Conservation (phyloP, 2,329 filamentous ascomycete genomes). For the Ambrosiella xylebori region DNA sequence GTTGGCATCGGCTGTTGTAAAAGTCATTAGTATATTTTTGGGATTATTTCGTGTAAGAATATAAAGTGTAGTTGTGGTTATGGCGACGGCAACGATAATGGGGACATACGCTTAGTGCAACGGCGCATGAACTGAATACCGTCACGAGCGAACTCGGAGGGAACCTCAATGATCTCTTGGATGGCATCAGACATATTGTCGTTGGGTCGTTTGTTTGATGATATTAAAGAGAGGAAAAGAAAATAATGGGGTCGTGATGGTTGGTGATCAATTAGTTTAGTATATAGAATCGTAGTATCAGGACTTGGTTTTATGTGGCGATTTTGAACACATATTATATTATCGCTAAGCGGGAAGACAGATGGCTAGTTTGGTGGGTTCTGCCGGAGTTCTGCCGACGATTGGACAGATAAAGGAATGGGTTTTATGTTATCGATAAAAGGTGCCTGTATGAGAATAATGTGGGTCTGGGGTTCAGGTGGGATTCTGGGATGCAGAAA, state of each 20-base stretch:
- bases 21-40: slow-evolving; percentile 2
- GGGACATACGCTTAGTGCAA: slow-evolving; percentile 41
- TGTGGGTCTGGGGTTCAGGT: no score
- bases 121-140: slow-evolving; percentile 44
- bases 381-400: no score
- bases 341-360: no score
- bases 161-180: slow-evolving; percentile 53
- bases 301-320: no score
- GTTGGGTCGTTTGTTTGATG: slow-evolving; percentile 15
- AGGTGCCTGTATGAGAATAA: no score
- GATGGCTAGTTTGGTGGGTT: no score
- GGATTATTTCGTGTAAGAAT: not conserved
- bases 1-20: slow-evolving; percentile 21
- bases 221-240: not conserved
- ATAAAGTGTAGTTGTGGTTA: not conserved
- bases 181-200: slow-evolving; percentile 44
- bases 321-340: no score
- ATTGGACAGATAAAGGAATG: no score
- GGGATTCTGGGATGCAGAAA: not conserved
- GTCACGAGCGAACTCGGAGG: slow-evolving; percentile 46
- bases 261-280: not conserved
- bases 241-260: not conserved
- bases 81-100: not conserved
- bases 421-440: no score
- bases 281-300: not conserved